phyloP scores from a whole-genome alignment of 768 basidiomycete genomes.

The Termitomyces sp. region DNA sequence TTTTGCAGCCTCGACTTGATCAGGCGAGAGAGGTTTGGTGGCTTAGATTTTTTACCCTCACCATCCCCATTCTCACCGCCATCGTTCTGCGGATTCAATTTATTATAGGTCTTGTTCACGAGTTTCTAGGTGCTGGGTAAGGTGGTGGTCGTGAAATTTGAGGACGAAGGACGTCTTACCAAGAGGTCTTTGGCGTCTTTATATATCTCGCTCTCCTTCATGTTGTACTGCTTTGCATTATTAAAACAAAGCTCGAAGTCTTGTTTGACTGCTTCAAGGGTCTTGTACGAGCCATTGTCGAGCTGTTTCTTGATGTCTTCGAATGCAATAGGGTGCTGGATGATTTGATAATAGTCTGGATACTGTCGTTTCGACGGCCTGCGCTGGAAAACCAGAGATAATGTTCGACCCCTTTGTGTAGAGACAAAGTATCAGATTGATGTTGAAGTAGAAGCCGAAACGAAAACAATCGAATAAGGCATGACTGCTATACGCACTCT shows the following conservation, averaged over 20 bases:
- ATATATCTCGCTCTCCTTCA: slow-evolving; percentile 73
- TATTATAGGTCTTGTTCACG: slow-evolving; percentile 41
- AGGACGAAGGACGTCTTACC: slow-evolving; percentile 36
- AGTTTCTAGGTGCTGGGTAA: slow-evolving; percentile 34
- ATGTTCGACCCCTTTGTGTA: slow-evolving; percentile 48
- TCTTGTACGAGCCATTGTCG: slow-evolving; percentile 50
- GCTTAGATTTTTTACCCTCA: slow-evolving; percentile 48
- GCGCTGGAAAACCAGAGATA: slow-evolving; percentile 62
- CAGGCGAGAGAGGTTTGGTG: slow-evolving; percentile 57
- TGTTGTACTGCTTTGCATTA: slow-evolving; percentile 81
- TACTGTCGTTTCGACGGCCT: slow-evolving; percentile 68
- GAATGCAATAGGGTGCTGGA: slow-evolving; percentile 77
- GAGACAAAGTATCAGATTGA: slow-evolving; percentile 23
- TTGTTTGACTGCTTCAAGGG: slow-evolving; percentile 59
- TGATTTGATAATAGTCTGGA: slow-evolving; percentile 82
- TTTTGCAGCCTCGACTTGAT: slow-evolving; percentile 70
- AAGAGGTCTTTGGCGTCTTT: slow-evolving; percentile 77
- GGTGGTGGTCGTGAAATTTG: slow-evolving; percentile 1
- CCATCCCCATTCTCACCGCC: slow-evolving; percentile 32
- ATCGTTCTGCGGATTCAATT: slow-evolving; percentile 36
- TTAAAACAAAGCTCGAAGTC: slow-evolving; percentile 76
- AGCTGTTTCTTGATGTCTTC: slow-evolving; percentile 85
- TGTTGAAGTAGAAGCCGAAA: slow-evolving; percentile 18
- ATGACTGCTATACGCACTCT: slow-evolving; percentile 69
- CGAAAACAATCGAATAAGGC: slow-evolving; percentile 37